Conservation (phyloP, 257 asterid species). For the Lavandula angustifolia region DNA sequence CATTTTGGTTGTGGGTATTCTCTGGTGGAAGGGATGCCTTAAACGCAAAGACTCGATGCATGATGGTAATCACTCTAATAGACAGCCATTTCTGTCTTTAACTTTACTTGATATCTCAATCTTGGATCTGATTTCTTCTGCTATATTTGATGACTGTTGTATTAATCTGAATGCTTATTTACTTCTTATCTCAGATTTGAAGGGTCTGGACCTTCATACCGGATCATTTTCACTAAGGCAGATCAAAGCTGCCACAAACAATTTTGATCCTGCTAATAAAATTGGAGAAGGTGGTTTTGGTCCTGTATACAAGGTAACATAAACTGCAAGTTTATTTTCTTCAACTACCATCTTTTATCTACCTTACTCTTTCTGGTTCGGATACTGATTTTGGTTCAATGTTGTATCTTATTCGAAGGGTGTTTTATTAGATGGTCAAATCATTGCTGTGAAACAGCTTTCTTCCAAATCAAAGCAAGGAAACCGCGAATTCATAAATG, state of each 20-base stretch:
- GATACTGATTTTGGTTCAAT: too few species aligned
- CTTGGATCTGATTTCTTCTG: not conserved
- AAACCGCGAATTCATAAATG: slow-evolving; percentile 74
- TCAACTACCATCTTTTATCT: too few species aligned
- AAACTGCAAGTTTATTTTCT: too few species aligned
- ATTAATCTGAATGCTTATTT: not conserved
- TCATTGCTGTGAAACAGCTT: slow-evolving; percentile 79
- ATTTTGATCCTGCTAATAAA: slow-evolving; percentile 65
- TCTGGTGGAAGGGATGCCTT: slow-evolving; percentile 67
- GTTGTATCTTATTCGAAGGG: slow-evolving; percentile 41
- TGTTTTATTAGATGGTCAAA: slow-evolving; percentile 48
- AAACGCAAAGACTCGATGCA: slow-evolving; percentile 33
- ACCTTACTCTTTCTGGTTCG: too few species aligned
- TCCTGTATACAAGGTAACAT: slow-evolving; percentile 61
- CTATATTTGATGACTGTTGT: slow-evolving; percentile 4
- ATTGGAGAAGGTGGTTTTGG: slow-evolving; percentile 92
- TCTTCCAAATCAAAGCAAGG: slow-evolving; percentile 85
- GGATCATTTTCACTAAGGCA: slow-evolving; percentile 67
- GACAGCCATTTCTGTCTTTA: not conserved
- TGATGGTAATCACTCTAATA: slow-evolving; percentile 41
- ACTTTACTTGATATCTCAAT: too few species aligned
- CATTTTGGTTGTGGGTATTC: slow-evolving; percentile 39
- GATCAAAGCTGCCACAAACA: slow-evolving; percentile 68
- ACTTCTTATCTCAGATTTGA: slow-evolving; percentile 46
- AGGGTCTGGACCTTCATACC: slow-evolving; percentile 56